These are phyloP conservation scores for Madurella mycetomatis DNA, from an alignment of 2,329 filamentous ascomycete genomes.

Conservation along the genomic window DNA sequence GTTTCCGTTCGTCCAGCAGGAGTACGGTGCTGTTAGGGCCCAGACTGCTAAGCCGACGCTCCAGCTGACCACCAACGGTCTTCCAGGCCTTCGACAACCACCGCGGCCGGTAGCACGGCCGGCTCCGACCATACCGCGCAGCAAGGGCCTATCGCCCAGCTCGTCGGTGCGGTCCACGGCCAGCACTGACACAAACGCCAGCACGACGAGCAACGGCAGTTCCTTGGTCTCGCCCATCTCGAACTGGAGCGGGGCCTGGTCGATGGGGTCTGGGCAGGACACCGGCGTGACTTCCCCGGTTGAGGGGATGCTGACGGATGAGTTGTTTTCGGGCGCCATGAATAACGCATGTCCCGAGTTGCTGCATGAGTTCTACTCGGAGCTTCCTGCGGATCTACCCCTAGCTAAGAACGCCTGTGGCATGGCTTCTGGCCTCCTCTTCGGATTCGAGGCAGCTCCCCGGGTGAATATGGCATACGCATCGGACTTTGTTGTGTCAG, in stretches of 20 bases:
- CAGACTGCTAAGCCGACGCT: constrained; percentile 31
- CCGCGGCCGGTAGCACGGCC: constrained; percentile 24
- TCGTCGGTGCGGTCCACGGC: constrained; percentile 45
- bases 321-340: constrained; percentile 25
- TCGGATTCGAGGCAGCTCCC: constrained; percentile 26
- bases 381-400: constrained; percentile 38
- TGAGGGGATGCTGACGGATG: constrained; percentile 33
- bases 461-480: constrained; percentile 29
- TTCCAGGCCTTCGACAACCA: constrained; percentile 31
- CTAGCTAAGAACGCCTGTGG: constrained; percentile 18
- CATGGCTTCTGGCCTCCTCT: constrained; percentile 33
- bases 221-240: constrained; percentile 46
- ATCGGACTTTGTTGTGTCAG: constrained; percentile 36
- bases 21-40: constrained; percentile 7
- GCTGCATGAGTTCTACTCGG: constrained; percentile 34
- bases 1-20: constrained; percentile 1
- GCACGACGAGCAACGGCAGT: constrained; percentile 35
- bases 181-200: constrained; percentile 35
- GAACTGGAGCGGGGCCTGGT: constrained; percentile 40
- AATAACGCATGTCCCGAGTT: constrained; percentile 27
- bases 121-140: constrained; percentile 28
- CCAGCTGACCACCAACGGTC: constrained; percentile 36
- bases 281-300: constrained; percentile 45
- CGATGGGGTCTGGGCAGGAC: constrained; percentile 37
- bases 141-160: constrained; percentile 43